A percentile compares a stretch with the other conserved stretches of the same genome.
Conservation (phyloP, 1,284 basidiomycete species). For the Rhodotorula sp. region DNA sequence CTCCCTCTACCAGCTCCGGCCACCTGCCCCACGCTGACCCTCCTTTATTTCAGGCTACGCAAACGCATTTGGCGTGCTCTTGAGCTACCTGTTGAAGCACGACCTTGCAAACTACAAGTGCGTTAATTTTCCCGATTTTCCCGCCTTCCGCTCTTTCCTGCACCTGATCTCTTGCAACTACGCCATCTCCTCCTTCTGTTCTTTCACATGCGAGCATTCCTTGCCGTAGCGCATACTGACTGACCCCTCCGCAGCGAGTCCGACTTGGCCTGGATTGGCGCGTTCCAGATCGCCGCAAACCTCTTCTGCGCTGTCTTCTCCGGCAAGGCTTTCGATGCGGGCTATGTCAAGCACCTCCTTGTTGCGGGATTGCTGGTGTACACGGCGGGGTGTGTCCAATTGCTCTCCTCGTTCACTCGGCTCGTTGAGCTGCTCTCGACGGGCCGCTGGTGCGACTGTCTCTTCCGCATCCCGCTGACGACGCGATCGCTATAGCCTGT, state of each 20-base stretch:
- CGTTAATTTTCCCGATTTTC: slow-evolving; percentile 4
- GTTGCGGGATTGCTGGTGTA: slow-evolving; percentile 37
- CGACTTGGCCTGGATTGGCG: slow-evolving; percentile 39
- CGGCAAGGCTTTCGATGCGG: slow-evolving; percentile 44
- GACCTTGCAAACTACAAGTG: slow-evolving; percentile 28
- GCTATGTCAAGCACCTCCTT: slow-evolving; percentile 40
- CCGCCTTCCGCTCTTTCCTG: neutral
- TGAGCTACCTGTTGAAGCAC: slow-evolving; percentile 32
- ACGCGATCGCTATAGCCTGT: slow-evolving; percentile 24
- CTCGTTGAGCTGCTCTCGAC: too few relatives aligned
- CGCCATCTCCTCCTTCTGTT: neutral
- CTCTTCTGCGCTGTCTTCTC: slow-evolving; percentile 29
- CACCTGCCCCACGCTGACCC: neutral
- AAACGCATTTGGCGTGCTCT: slow-evolving; percentile 38
- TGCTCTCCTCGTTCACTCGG: too few relatives aligned
- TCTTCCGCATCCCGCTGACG: too few relatives aligned
- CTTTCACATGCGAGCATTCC: neutral
- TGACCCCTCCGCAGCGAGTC: neutral
- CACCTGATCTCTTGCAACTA: too few relatives aligned
- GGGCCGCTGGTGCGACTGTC: too few relatives aligned
- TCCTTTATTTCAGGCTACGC: neutral
- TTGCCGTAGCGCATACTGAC: neutral
- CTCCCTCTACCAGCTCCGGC: neutral
- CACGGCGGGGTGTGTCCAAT: slow-evolving; percentile 32
- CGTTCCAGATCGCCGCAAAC: slow-evolving; percentile 34